Conservation (phyloP, 1,284 basidiomycete species). For the Leccinum solheimii region DNA sequence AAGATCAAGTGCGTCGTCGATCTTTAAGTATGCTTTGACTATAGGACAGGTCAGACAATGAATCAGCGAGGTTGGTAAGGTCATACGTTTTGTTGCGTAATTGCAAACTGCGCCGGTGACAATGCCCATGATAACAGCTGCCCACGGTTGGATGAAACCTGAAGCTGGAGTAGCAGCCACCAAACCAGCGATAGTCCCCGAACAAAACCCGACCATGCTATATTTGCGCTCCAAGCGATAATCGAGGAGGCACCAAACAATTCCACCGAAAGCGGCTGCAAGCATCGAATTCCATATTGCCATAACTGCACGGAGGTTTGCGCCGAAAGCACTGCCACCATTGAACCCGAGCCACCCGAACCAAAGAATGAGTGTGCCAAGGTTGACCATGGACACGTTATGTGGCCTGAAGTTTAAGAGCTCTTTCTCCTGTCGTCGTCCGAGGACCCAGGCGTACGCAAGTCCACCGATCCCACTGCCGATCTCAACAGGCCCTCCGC, state of each 20-base stretch:
- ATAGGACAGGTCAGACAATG: conserved; percentile 9
- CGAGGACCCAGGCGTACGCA: conserved; percentile 85
- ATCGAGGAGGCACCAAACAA: conserved; percentile 90
- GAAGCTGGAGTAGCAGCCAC: conserved; percentile 88
- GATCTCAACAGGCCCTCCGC: conserved; percentile 93
- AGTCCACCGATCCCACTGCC: conserved; percentile 86
- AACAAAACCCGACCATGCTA: conserved; percentile 88
- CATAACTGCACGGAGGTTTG: conserved; percentile 85
- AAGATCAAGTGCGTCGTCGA: conserved; percentile 85
- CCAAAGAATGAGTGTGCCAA: conserved; percentile 91
- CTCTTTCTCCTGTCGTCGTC: conserved; percentile 76
- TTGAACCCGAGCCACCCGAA: conserved; percentile 82
- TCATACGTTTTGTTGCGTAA: conserved; percentile 81
- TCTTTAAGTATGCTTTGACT: conserved; percentile 68
- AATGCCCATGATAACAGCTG: conserved; percentile 76
- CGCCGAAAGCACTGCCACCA: conserved; percentile 82
- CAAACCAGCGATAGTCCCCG: conserved; percentile 82
- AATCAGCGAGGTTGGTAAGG: conserved; percentile 1
- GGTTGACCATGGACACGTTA: conserved; percentile 86
- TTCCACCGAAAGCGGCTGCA: conserved; percentile 72
- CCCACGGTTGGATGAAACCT: conserved; percentile 66
- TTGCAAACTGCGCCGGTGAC: conserved; percentile 79
- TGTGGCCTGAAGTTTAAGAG: conserved; percentile 89
- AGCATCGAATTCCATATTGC: conserved; percentile 90
- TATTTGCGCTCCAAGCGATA: conserved; percentile 80